Evolutionary conservation across 2,329 filamentous ascomycete species (phyloP), one percentile per base, ranked within the genome.

Genomic region (Immersiporthe knoxdaviesiana): DNA sequence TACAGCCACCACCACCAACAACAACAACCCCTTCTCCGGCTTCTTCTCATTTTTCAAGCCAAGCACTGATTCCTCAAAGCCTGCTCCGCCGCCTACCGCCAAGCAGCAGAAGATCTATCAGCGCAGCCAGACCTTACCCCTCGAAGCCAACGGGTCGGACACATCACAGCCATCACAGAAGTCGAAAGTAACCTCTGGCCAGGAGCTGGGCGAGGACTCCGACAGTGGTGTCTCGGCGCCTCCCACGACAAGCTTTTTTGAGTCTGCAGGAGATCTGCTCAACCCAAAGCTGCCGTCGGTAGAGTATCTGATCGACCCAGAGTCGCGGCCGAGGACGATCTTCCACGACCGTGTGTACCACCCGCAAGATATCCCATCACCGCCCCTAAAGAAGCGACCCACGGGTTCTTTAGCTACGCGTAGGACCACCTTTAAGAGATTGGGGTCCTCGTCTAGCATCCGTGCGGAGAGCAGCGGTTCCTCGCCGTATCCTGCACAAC

Each of bases 301-400:
- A 3, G 90, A 94, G 59, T 99, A 93, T 79, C 84, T 99, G 50
- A 87, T 94, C 65, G 92, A 98, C 74, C 95, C 96, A 10, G 85
- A 90, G 1, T 91, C 88, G 64, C 90, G 96, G 21, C 90, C 93
- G 0, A 88, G 93, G 61, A 95, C 95, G 1, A 99, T 99, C 70
- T 98, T 98, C 79, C 96, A 99, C 78, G 96, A 99, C 78, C 91
- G 96, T 14, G 88, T 99, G 21, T 99, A 99, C 77, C 93, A 97
- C 75, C 94, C 96, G 0, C 87, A 91, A 58, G 96, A 99, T 76
- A 97, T 99, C 47, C 96, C 96, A 0, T 89, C 91, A 0, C 92
- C 94, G 11, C 91, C 92, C 0, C 80, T 89, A 56, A 90, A 90
- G 77, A 86, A 83, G 74, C 83, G 84, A 3, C 74, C 79, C 1